A percentile compares a stretch with the other conserved stretches of the same genome.
phyloP scores from a whole-genome alignment of 2,329 filamentous ascomycete species.

The Alternaria burnsii region DNA sequence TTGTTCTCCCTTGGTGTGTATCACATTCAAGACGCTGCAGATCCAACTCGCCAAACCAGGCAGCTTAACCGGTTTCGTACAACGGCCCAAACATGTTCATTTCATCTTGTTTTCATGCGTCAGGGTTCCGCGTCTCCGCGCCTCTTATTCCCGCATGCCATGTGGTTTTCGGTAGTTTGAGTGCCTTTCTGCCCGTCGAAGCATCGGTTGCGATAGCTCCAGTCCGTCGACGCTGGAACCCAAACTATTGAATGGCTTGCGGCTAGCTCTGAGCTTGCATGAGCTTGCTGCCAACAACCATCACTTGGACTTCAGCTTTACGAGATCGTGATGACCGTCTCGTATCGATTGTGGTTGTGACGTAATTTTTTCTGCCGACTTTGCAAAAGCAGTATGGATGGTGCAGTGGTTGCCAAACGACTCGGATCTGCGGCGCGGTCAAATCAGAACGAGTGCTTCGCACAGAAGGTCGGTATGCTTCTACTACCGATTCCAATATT shows the following conservation, averaged over 20 bases:
- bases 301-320: neutral
- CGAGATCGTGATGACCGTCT: neutral
- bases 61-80: neutral
- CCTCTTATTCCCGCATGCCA: neutral
- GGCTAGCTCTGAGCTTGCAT: neutral
- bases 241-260: slow-evolving; percentile 7
- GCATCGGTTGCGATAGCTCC: neutral
- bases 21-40: slow-evolving; percentile 38
- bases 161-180: neutral
- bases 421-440: neutral
- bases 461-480: neutral
- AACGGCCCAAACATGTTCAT: neutral
- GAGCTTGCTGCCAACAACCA: neutral
- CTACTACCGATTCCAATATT: neutral
- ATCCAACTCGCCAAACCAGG: neutral
- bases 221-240: neutral
- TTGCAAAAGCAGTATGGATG: neutral
- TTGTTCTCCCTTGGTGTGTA: slow-evolving; percentile 32
- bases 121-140: slow-evolving; percentile 18
- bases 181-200: neutral
- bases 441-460: neutral
- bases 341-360: slow-evolving; percentile 3
- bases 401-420: neutral
- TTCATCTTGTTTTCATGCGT: neutral
- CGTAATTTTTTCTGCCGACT: neutral